phyloP scores from a whole-genome alignment of 768 basidiomycete genomes.

The Hypsizygus marmoreus region DNA sequence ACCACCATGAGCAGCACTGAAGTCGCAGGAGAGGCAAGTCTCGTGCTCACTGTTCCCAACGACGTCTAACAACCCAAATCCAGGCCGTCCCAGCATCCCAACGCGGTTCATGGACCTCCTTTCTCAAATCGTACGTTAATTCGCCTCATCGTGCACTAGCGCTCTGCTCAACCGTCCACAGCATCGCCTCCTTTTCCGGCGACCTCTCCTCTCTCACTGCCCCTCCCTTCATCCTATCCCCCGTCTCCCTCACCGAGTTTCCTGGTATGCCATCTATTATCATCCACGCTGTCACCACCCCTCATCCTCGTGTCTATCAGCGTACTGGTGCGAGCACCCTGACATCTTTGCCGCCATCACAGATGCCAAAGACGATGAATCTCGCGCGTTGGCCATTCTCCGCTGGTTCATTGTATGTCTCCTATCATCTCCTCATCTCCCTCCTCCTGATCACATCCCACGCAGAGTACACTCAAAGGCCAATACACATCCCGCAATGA shows the following conservation, averaged over 20 bases:
- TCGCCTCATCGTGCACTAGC: not conserved
- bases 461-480: slow-evolving; percentile 86
- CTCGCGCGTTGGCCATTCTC: slow-evolving; percentile 77
- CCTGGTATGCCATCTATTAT: slow-evolving; percentile 57
- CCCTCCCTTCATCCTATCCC: slow-evolving; percentile 90
- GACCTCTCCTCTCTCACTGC: slow-evolving; percentile 85
- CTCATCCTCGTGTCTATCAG: slow-evolving; percentile 39
- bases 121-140: slow-evolving; percentile 80
- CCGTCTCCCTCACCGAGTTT: slow-evolving; percentile 89
- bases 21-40: slow-evolving; percentile 29
- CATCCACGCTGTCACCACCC: slow-evolving; percentile 6
- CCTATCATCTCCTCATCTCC: not conserved
- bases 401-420: slow-evolving; percentile 89
- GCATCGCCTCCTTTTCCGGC: slow-evolving; percentile 85
- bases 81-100: slow-evolving; percentile 82
- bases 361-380: slow-evolving; percentile 71
- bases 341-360: slow-evolving; percentile 87
- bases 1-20: slow-evolving; percentile 22
- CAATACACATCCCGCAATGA: slow-evolving; percentile 96
- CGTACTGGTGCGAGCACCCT: slow-evolving; percentile 97
- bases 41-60: not conserved
- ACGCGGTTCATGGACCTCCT: slow-evolving; percentile 85
- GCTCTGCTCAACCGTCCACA: slow-evolving; percentile 28
- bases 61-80: no score
- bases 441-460: not conserved